Conservation (phyloP, 441 rosid species). For the Geranium incanum region DNA sequence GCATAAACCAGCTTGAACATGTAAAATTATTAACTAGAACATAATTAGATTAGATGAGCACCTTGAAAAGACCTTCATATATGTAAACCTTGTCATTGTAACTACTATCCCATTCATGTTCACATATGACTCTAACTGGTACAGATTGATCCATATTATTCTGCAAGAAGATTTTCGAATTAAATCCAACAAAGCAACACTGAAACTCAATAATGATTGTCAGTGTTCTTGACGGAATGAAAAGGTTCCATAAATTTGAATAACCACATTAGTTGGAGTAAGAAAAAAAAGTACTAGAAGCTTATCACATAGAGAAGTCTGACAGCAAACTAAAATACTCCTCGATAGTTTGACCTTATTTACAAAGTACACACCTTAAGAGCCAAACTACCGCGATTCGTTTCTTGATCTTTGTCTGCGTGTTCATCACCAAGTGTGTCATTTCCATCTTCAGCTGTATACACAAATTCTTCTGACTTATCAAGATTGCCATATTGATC, state of each 20-base stretch:
- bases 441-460: constrained; percentile 39
- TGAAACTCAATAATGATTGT: background rate
- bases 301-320: constrained; percentile 4
- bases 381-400: constrained; percentile 39
- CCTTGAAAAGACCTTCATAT: constrained; percentile 49
- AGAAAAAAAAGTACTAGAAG: constrained; percentile 6
- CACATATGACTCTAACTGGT: constrained; percentile 42
- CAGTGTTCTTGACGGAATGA: background rate
- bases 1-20: constrained; percentile 3
- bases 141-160: constrained; percentile 30
- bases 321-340: background rate
- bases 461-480: constrained; percentile 32
- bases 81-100: constrained; percentile 24
- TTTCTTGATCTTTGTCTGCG: constrained; percentile 32
- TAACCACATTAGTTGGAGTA: background rate
- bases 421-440: constrained; percentile 25
- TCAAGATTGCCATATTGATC: constrained; percentile 35
- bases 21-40: background rate
- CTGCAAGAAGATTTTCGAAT: constrained; percentile 24
- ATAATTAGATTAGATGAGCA: constrained; percentile 13
- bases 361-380: constrained; percentile 34
- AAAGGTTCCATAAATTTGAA: background rate
- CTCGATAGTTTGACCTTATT: constrained; percentile 3
- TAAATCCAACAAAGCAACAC: background rate
- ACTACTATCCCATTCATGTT: constrained; percentile 22